Conservation (phyloP, 306 rosid genomes). For the Vigna radiata region DNA sequence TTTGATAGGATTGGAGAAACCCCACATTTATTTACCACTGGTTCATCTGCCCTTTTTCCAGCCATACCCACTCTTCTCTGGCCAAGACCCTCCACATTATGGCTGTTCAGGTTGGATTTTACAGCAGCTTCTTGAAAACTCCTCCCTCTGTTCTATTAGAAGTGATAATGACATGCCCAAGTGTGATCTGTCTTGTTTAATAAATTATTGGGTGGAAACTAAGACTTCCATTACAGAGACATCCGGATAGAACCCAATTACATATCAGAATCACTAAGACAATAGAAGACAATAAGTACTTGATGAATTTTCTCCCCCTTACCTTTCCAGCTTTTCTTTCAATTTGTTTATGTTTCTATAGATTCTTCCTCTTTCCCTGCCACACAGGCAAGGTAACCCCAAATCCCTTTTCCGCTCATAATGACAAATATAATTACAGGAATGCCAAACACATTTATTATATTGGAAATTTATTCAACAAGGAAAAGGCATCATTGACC, state of each 20-base stretch:
- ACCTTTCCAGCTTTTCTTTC: neutral
- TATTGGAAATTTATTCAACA: neutral
- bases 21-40: neutral
- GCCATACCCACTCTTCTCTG: neutral
- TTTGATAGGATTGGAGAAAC: neutral
- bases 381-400: neutral
- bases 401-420: neutral
- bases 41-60: neutral
- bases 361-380: constrained; percentile 1
- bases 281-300: neutral
- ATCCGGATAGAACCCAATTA: neutral
- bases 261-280: neutral
- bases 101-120: neutral
- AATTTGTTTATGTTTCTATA: constrained; percentile 6
- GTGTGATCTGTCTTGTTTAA: neutral
- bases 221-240: constrained; percentile 6
- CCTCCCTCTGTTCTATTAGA: neutral
- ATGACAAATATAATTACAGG: neutral
- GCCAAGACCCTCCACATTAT: neutral
- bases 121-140: neutral
- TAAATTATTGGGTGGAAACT: neutral
- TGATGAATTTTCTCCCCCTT: constrained; percentile 12
- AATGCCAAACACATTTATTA: neutral
- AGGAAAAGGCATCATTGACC: neutral
- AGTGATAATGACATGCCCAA: neutral